Base-by-base conservation (phyloP, 177 flowering plant species). In the Vitis hybrid region DNA sequence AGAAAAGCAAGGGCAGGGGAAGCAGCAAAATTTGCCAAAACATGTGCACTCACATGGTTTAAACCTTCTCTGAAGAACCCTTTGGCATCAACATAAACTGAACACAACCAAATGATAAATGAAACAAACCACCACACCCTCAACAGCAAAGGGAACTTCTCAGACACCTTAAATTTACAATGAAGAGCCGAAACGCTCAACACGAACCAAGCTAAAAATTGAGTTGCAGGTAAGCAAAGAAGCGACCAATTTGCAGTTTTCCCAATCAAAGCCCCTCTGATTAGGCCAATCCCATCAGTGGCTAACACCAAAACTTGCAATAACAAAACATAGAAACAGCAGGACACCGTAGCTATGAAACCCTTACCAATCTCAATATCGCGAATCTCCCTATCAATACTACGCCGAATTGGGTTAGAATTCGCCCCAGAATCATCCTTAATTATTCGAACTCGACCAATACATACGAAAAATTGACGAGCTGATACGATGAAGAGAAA, bases 101-200 rank as follows among this genome's bases (percentile, higher is more conserved):
- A 81, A 75, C 86, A 83, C 80, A 90, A 56, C 72, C 91, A 88
- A 70, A 92, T 74, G 49, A 83, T 14, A 69, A 91, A 94, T 2
- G 93, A 90, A 21, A 78, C 74, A 60, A 81, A 58, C 99, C 99
- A 96, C 98, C 98, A 96, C 24, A 84, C 69, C 72, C 99, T 87
- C 72, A 88, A 56, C 83, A 91, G 73, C 60, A 86, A 62, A 40
- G 97, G 95, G 77, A 87, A 91, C 68, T 82, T 90, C 83, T 86
- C 91, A 61, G 74, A 76, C 52, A 50, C 78, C 82, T 85, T 91
- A 74, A 83, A 86, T 75, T 92, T 92, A 70, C 92, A 91, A 73
- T 89, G 88, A 62, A 93, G 84, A 72, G 84, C 84, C 11, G 78
- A 84, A 69, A 87, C 82, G 80, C 97, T 87, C 81, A 95, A 67